Evolutionary conservation across 257 asterid species (phyloP), one percentile per base, ranked within the genome.

Genomic region (Perilla frutescens): DNA sequence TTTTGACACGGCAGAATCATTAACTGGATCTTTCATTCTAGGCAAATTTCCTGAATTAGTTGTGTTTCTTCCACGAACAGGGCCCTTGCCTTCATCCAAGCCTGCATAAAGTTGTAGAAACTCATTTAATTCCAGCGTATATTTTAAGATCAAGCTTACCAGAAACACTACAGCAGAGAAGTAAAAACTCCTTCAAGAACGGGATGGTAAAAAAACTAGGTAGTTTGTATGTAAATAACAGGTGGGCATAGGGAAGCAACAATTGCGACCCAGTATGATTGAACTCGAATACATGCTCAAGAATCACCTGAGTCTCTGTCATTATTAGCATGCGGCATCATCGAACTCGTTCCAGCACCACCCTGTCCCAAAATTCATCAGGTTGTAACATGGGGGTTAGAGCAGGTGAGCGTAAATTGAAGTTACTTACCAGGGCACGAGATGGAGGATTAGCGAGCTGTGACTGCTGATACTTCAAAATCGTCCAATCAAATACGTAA

Each of bases 381-480:
- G 59, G 47, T 74, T 31, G 49, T 67, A 56, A 44, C 54, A 65
- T 66, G 72, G 60, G 50, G 70, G 68, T 34, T 66, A 75, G 3
- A 55, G 68, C 43, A 73, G 77, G 41, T 31, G 71, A 61, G 48
- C 43, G 49, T 49, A 61, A 62, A 55, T 76, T 8, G 41, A 62
- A 57, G 73, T 76, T 80, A 79, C 96, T 84, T 78, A 93, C 98
- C 59, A 89, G 93, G 79, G 91, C 78, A 76, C 91, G 97, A 61
- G 96, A 81, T 8, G 97, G 92, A 83, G 96, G 97, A 83, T 88
- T 89, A 53, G 96, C 89, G 34, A 88, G 95, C 83, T 93, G 98
- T 40, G 97, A 83, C 73, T 93, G 98, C 82, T 93, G 88, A 74
- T 83, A 86, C 68, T 79, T 86, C 79, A 86, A 79, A 57, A 85